Conservation (phyloP, 2,329 filamentous ascomycete genomes). For the Sarocladium strictum region DNA sequence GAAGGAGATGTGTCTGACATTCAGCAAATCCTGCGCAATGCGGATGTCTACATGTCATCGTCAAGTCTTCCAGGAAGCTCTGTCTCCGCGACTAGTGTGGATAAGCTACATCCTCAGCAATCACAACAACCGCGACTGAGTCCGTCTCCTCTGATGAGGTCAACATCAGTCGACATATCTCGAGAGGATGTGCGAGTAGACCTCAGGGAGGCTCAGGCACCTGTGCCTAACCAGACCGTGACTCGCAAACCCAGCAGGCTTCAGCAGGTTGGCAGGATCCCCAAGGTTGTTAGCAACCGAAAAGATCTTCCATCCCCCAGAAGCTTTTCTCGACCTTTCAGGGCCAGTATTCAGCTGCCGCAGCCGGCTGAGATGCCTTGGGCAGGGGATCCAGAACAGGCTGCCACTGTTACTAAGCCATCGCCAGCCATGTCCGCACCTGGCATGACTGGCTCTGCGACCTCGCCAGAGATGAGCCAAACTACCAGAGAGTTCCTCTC, state of each 20-base stretch:
- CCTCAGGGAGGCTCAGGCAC: neutral
- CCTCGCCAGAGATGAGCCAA: constrained; percentile 16
- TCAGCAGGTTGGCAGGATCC: constrained; percentile 79
- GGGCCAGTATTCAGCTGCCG: constrained; percentile 39
- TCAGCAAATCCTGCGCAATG: constrained; percentile 44
- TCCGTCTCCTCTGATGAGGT: neutral
- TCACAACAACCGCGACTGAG: neutral
- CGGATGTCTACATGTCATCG: constrained; percentile 27
- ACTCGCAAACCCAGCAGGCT: constrained; percentile 48
- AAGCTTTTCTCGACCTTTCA: constrained; percentile 83
- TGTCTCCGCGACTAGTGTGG: neutral
- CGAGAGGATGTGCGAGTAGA: neutral
- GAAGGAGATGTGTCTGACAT: constrained; percentile 30
- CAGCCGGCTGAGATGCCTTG: constrained; percentile 9
- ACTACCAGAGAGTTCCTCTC: constrained; percentile 59
- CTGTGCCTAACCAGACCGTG: constrained; percentile 12
- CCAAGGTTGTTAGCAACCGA: constrained; percentile 67
- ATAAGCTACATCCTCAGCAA: neutral
- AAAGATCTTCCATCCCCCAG: constrained; percentile 62
- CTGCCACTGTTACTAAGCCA: neutral
- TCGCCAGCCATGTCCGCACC: constrained; percentile 2
- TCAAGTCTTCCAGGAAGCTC: constrained; percentile 3
- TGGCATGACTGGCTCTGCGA: neutral
- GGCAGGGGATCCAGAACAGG: neutral
- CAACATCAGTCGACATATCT: constrained; percentile 1